These are phyloP conservation scores for Tephrocybe sp. DNA, from an alignment of 768 basidiomycete species.

Conservation along the genomic window DNA sequence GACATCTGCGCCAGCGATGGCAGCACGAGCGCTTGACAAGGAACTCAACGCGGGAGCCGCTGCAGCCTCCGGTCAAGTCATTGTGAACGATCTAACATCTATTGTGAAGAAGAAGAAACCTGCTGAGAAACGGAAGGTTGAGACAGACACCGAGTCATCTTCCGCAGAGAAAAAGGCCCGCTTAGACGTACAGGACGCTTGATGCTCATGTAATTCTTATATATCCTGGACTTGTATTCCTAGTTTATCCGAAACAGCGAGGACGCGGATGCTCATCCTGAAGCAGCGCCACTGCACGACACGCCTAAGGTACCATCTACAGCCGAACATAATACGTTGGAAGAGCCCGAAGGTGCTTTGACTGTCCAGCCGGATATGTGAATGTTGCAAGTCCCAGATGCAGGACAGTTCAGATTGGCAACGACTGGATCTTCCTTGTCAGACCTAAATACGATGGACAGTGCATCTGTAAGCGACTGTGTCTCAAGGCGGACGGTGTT, in stretches of 20 bases:
- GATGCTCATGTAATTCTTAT: slow-evolving; percentile 7
- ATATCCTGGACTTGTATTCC: slow-evolving; percentile 1
- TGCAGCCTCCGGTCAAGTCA: slow-evolving; percentile 32
- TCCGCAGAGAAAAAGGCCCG: slow-evolving; percentile 64
- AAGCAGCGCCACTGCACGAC: slow-evolving; percentile 26
- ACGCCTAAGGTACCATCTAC: slow-evolving; percentile 24
- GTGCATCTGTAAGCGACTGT: neutral
- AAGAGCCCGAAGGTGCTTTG: slow-evolving; percentile 24
- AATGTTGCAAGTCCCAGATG: slow-evolving; percentile 24
- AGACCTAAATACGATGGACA: slow-evolving; percentile 15
- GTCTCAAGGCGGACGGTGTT: neutral
- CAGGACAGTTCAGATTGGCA: slow-evolving; percentile 27
- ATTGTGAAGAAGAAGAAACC: slow-evolving; percentile 84
- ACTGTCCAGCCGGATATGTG: slow-evolving; percentile 22
- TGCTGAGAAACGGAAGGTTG: slow-evolving; percentile 67
- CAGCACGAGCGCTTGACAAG: slow-evolving; percentile 65
- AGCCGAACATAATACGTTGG: slow-evolving; percentile 23
- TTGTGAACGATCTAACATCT: slow-evolving; percentile 79
- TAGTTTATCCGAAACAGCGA: slow-evolving; percentile 22
- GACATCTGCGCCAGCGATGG: slow-evolving; percentile 60
- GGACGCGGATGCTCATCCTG: slow-evolving; percentile 20
- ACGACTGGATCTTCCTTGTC: slow-evolving; percentile 23
- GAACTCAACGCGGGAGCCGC: slow-evolving; percentile 54
- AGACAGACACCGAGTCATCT: slow-evolving; percentile 47
- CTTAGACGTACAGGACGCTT: slow-evolving; percentile 39